Conservation (phyloP, 495 filamentous ascomycete genomes). For the Acidomyces sp. region DNA sequence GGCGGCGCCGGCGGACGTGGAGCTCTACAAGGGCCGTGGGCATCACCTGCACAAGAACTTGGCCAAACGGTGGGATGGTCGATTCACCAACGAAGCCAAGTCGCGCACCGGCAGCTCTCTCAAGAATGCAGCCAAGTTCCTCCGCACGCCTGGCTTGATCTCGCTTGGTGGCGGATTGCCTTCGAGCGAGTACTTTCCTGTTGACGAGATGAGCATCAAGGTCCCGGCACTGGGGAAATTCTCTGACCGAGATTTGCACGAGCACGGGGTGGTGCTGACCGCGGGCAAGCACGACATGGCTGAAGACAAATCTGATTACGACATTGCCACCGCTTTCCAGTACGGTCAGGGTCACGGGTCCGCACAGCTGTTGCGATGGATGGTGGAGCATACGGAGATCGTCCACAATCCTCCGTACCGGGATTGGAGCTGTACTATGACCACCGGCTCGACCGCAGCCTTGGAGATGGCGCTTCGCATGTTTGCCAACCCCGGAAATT, state of each 20-base stretch:
- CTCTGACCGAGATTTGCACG: constrained; percentile 46
- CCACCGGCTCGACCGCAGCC: constrained; percentile 62
- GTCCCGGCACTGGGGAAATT: constrained; percentile 56
- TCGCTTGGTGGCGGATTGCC: constrained; percentile 88
- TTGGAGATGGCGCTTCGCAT: constrained; percentile 68
- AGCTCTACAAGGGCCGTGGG: constrained; percentile 70
- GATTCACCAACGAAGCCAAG: constrained; percentile 42
- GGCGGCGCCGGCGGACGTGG: constrained; percentile 63
- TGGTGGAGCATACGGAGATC: constrained; percentile 85
- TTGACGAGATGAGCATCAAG: constrained; percentile 54
- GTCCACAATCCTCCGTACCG: constrained; percentile 61
- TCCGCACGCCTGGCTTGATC: constrained; percentile 63
- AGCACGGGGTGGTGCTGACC: constrained; percentile 34
- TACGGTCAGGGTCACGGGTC: constrained; percentile 79
- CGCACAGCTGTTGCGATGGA: constrained; percentile 72
- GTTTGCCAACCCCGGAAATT: constrained; percentile 58
- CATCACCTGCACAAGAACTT: constrained; percentile 53
- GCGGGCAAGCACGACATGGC: constrained; percentile 73
- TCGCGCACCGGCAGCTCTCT: constrained; percentile 33
- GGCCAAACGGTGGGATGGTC: constrained; percentile 70
- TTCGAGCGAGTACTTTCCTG: constrained; percentile 78
- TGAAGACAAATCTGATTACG: constrained; percentile 51
- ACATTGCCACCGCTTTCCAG: constrained; percentile 74
- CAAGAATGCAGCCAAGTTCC: constrained; percentile 62
- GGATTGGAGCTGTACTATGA: constrained; percentile 71